Evolutionary conservation across 805 yeast species (phyloP).

Genomic region (Cyberlindnera amylophila): DNA sequence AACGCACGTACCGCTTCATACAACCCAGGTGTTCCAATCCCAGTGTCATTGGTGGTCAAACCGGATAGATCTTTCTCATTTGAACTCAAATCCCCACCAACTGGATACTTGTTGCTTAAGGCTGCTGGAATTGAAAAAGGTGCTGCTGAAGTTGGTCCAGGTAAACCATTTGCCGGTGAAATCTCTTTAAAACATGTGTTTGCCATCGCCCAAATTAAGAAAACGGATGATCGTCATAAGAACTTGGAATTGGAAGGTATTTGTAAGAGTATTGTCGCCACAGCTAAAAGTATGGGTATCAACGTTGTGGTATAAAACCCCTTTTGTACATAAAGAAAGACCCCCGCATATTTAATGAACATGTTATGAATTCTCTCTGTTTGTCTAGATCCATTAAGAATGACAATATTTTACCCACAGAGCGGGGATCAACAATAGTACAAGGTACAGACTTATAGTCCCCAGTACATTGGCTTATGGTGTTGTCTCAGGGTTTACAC

Average conservation of each 20-base stretch:
- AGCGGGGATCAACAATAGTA: no score
- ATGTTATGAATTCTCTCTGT: no score
- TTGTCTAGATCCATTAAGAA: no score
- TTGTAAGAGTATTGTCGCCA: conserved; percentile 77
- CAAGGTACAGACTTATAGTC: no score
- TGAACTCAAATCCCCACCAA: conserved; percentile 87
- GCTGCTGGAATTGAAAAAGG: conserved; percentile 84
- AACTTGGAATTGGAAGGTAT: conserved; percentile 68
- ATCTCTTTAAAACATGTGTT: conserved; percentile 82
- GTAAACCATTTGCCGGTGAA: conserved; percentile 59
- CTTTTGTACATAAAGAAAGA: no score
- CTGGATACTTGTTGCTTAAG: conserved; percentile 77
- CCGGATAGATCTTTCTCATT: conserved; percentile 92
- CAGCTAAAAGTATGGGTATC: conserved; percentile 89
- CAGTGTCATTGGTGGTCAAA: conserved; percentile 75
- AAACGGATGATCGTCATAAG: conserved; percentile 77
- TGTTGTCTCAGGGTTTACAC: no score
- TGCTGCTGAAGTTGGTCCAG: conserved; percentile 51
- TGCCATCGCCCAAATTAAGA: conserved; percentile 91
- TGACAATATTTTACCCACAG: no score
- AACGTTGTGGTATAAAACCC: conserved; percentile 67
- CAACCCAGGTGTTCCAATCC: conserved; percentile 85
- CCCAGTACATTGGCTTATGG: no score
- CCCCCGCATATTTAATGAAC: no score
- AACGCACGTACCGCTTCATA: conserved; percentile 92